Percentiles rank a stretch among this genome's conserved stretches.
These are phyloP conservation scores for Anisodus acutangulus DNA, from an alignment of 257 asterid genomes.

Conservation along the genomic window DNA sequence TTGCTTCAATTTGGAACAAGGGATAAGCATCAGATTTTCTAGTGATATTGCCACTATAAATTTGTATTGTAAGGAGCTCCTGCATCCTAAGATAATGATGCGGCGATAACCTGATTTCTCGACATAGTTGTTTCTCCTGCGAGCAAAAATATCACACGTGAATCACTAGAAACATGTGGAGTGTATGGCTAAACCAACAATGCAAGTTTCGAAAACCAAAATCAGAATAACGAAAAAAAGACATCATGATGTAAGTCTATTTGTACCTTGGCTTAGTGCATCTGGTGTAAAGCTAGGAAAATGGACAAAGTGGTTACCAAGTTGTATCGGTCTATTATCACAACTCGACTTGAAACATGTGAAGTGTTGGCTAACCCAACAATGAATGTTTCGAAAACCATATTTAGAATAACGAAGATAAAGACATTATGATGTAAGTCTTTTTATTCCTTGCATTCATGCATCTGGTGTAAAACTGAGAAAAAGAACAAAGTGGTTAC, in stretches of 20 bases:
- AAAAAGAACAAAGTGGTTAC: too few relatives aligned
- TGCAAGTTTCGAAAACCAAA: background rate
- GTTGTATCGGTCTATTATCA: background rate
- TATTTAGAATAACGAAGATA: background rate
- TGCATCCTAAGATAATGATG: slow-evolving; percentile 70
- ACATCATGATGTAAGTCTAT: background rate
- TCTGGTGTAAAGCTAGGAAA: background rate
- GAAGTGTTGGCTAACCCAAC: background rate
- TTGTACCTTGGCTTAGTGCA: too few relatives aligned
- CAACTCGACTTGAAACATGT: background rate
- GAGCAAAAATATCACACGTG: slow-evolving; percentile 17
- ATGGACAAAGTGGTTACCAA: background rate
- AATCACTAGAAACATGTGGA: background rate
- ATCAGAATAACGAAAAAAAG: background rate
- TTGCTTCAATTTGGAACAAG: slow-evolving; percentile 65
- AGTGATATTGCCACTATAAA: slow-evolving; percentile 65
- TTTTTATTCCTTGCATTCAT: background rate
- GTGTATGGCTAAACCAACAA: background rate
- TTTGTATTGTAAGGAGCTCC: slow-evolving; percentile 59
- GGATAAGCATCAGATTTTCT: slow-evolving; percentile 76
- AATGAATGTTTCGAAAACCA: background rate
- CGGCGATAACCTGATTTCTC: slow-evolving; percentile 66
- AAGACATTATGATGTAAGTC: background rate
- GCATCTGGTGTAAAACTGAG: background rate
- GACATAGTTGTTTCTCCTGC: slow-evolving; percentile 87